Evolutionary conservation across 1,284 basidiomycete genomes (phyloP).

Genomic region (Schizophyllum amplum): DNA sequence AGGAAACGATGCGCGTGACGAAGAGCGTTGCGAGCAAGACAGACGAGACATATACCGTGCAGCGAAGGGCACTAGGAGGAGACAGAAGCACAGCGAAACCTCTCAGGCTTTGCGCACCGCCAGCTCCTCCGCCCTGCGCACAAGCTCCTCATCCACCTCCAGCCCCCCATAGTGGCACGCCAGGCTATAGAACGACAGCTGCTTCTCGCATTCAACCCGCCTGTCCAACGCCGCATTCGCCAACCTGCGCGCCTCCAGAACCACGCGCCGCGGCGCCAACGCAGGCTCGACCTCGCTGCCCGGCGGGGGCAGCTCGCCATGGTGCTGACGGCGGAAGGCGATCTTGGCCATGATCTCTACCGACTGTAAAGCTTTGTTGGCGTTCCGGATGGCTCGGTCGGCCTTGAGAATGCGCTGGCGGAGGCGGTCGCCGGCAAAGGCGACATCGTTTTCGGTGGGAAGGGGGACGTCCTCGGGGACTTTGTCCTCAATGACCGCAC

Average conservation of each 20-base stretch:
- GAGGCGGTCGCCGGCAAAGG: background rate
- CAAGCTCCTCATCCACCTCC: background rate
- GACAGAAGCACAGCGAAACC: background rate
- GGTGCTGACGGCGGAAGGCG: background rate
- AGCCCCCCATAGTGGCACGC: background rate
- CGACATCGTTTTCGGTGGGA: background rate
- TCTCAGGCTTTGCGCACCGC: background rate
- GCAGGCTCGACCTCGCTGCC: background rate
- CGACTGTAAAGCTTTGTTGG: background rate
- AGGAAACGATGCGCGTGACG: too few species aligned
- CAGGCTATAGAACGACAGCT: background rate
- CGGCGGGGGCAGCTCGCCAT: background rate
- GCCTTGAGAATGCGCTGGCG: background rate
- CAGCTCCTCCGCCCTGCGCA: background rate
- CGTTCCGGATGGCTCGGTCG: background rate
- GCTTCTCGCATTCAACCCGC: background rate
- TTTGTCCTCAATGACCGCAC: background rate
- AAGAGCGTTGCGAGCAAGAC: too few species aligned
- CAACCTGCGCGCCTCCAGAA: background rate
- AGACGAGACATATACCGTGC: background rate
- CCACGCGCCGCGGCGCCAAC: background rate
- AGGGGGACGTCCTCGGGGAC: background rate
- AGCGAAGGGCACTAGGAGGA: background rate
- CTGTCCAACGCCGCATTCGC: background rate
- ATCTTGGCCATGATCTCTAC: background rate